Conservation (phyloP, 176 grass and related monocot species). For the Microstegium vimineum region DNA sequence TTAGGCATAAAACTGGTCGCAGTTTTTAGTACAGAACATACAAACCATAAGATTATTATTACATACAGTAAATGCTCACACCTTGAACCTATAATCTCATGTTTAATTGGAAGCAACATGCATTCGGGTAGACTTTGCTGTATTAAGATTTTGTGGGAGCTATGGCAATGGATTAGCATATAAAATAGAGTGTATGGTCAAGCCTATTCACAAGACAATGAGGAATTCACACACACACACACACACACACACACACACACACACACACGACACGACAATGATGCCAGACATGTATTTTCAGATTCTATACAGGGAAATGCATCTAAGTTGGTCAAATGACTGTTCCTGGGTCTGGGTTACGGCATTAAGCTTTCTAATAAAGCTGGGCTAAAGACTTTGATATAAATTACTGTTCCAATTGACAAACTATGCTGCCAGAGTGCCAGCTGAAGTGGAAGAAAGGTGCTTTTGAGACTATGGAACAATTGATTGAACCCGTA, state of each 20-base stretch:
- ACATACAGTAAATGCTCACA: background rate
- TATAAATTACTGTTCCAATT: too few species aligned
- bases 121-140: background rate
- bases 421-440: background rate
- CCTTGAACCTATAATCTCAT: background rate
- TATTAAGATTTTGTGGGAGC: background rate
- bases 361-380: too few species aligned
- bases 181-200: background rate
- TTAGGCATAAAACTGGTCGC: background rate
- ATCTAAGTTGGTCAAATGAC: background rate
- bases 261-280: too few species aligned
- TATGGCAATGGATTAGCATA: too few species aligned
- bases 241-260: background rate
- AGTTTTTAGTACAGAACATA: background rate
- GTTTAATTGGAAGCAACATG: constrained; percentile 3
- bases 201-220: background rate
- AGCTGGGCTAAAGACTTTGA: too few species aligned
- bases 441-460: background rate
- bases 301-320: background rate
- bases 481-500: background rate
- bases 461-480: background rate
- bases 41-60: background rate
- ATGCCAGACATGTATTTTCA: background rate
- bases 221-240: too few species aligned
- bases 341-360: too few species aligned